Percentiles rank a stretch among this genome's conserved stretches.
phyloP scores from a whole-genome alignment of 1,139 yeast species.

The Kluyveromyces sp. region DNA sequence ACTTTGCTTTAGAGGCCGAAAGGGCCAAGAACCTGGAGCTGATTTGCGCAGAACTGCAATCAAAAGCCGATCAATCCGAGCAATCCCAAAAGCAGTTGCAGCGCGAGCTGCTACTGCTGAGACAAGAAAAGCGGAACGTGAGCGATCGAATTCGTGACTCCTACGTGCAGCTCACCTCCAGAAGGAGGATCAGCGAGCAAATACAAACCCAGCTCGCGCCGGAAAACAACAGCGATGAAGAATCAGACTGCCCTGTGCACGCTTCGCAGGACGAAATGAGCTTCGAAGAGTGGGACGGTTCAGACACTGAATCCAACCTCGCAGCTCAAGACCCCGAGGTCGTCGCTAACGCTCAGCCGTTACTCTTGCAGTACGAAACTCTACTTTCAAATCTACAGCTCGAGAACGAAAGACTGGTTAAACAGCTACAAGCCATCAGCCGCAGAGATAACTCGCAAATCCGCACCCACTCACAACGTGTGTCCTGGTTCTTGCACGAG shows the following conservation, averaged over 20 bases:
- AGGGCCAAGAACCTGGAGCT: conserved; percentile 4
- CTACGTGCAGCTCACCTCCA: neutral
- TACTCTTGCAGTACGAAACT: conserved; percentile 5
- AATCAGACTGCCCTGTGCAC: neutral
- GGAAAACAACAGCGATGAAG: conserved; percentile 6
- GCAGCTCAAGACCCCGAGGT: neutral
- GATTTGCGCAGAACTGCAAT: neutral
- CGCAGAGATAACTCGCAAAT: neutral
- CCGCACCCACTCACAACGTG: neutral
- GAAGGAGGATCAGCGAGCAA: conserved; percentile 1
- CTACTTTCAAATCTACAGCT: conserved; percentile 1
- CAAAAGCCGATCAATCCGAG: neutral
- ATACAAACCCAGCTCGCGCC: neutral
- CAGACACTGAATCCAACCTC: neutral
- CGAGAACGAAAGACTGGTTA: conserved; percentile 1
- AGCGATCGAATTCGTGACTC: conserved; percentile 4
- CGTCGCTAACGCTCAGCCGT: neutral
- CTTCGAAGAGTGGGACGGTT: conserved; percentile 3
- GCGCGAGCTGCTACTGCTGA: conserved; percentile 1
- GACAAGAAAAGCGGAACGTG: conserved; percentile 2
- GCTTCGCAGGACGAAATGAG: neutral
- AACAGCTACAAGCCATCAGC: neutral
- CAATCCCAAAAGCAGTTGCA: neutral
- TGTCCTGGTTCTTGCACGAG: neutral
- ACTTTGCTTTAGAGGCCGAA: conserved; percentile 5